Evolutionary conservation across 2,329 filamentous ascomycete species (phyloP), one percentile per base, ranked within the genome.

Genomic region (Aspergillus unguis): DNA sequence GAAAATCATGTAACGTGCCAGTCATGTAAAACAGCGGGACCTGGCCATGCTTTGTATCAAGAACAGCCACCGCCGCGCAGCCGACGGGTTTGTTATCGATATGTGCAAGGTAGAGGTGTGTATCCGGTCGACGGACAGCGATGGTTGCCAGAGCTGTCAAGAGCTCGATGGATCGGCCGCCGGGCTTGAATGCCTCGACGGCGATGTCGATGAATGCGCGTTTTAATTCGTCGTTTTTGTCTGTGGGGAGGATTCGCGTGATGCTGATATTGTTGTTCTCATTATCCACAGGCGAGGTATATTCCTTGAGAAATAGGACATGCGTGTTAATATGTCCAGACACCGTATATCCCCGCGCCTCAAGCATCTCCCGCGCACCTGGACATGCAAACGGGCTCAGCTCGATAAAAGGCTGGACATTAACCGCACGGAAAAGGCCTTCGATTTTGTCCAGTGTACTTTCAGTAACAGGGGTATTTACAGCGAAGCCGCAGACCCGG

Each of bases 11-110:
- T 9, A 47, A 35, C 9, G 58, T 62, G 48, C 56, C 60, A 26
- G 59, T 58, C 8, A 62, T 54, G 32, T 62, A 60, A 1, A 62
- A 49, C 35, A 60, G 56, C 6, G 56, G 58, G 1, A 62, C 55
- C 3, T 40, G n/a, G 5, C 59, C 56, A 26, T 48, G 35, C 6
- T 50, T 32, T 6, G 58, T 58, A n/a, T 55, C 48, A 37, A 60
- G 49, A 9, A 60, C 9, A 3, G 58, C 58, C 50, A 60, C 45
- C 3, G 48, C 58, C 9, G 46, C 56, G 2, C 10, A 31, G 2
- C 44, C 44, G 3, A 35, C 33, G 10, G 38, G 28, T 5, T 47
- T 1, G 2, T 32, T 50, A 3, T 57, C 45, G 28, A 55, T 52
- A 10, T 43, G 52, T 5, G 52, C 58, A 17, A 60, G 33, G 29